Base-by-base conservation (phyloP, 2,329 filamentous ascomycete species). In the Pyrenochaeta sp. region DNA sequence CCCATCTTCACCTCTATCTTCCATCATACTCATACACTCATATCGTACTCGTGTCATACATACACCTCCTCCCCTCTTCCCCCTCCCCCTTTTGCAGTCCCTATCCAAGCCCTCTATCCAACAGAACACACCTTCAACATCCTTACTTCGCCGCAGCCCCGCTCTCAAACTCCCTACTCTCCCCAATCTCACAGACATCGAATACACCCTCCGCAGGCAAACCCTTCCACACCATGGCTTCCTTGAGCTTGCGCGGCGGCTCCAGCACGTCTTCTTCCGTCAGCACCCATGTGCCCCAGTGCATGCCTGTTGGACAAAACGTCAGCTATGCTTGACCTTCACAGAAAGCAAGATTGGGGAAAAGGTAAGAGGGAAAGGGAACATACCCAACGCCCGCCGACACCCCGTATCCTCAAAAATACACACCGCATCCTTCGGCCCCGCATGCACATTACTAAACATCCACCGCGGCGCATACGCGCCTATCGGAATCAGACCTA, bases 401-500 rank as follows among this genome's bases (percentile, higher is more conserved):
- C 92, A 96, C 56, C 81, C 81, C 1, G 90, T 95, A 60, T 96
- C 92, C 6, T 78, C 71, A 71, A 96, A 96, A 58, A 97, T 96
- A 61, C 94, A 90, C 24, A 96, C 91, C 0, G 87, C 83, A 67
- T 97, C 93, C 55, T 84, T 86, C 0, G 93, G 93, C 67, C 95
- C 89, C 6, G 89, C 87, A 68, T 97, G 93, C 80, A 95, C 86
- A 14, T 84, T 76, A 32, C 86, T 90, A 77, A 94, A 92, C 51
- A 94, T 71, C 59, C 71, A 80, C 17, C 89, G 79, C 0, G 88
- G 89, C 46, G 83, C 78, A 71, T 96, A 96, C 2, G 92, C 93
- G 39, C 93, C 93, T 57, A 97, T 96, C 26, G 93, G 93, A 53
- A 97, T 94, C 41, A 96, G 74, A 0, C 93, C 93, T 6, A 97